Base-by-base conservation (phyloP, 2,329 filamentous ascomycete genomes). In the Claviceps sp. region DNA sequence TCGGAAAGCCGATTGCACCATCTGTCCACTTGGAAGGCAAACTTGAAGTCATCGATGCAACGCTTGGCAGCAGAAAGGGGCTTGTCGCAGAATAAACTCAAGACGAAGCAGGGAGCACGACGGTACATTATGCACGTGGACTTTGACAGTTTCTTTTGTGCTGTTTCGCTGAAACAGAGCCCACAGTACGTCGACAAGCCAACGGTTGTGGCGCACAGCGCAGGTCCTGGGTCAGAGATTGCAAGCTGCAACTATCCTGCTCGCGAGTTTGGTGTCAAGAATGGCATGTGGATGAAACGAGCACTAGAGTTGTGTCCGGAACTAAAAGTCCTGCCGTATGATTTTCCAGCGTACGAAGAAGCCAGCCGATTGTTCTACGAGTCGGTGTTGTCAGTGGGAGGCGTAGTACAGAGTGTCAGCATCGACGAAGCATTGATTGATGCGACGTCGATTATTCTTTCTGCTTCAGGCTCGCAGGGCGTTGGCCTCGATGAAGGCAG, bases 241-340 rank as follows among this genome's bases (percentile, higher is more conserved):
- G 93, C 93, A 22, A 96, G 90, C 57, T 98, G 93, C 68, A 98
- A 98, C 61, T 98, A 98, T 63, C 82, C 85, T 20, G 93, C 94
- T 6, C 81, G 93, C 39, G 76, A 79, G 36, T 93, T 83, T 59
- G 91, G 91, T 1, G 76, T 98, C 51, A 95, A 90, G 63, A 98
- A 98, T 59, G 94, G 94, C 39, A 98, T 97, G 93, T 98, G 94
- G 93, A 97, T 98, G 91, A 94, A 91, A 64, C 77, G 78, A 37
- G 93, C 93, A 0, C 74, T 85, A 53, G 84, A 93, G 58, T 66
- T 93, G 17, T 98, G 89, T 62, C 84, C 91, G 0, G 80, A 88
- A 22, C 72, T 98, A 17, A 89, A 94, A 58, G 83, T 97, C 1
- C 64, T 98, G n/a, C 87, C 90, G 0, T 98, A 98, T 60, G 90